phyloP scores from a whole-genome alignment of 257 asterid species.

The Salvia rosmarinus region DNA sequence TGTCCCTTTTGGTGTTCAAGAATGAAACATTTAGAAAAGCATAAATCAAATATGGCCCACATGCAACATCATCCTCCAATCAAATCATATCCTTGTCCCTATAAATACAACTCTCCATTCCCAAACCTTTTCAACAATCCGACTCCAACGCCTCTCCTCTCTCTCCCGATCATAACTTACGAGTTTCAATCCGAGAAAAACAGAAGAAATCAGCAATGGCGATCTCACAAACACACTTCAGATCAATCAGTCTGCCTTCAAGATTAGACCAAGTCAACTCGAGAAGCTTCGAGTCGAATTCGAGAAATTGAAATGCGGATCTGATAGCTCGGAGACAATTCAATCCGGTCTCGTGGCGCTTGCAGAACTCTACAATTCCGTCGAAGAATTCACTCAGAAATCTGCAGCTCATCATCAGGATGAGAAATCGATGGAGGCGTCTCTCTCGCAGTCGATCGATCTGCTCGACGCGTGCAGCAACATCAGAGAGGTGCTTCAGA shows the following conservation, averaged over 20 bases:
- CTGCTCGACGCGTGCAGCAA: conserved; percentile 52
- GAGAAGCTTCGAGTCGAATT: conserved; percentile 28
- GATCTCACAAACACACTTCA: conserved; percentile 25
- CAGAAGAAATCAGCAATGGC: conserved; percentile 37
- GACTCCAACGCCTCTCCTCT: not conserved
- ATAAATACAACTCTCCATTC: conserved; percentile 23
- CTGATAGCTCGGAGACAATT: conserved; percentile 35
- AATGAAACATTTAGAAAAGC: not conserved
- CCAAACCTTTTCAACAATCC: conserved; percentile 17
- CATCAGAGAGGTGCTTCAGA: conserved; percentile 42
- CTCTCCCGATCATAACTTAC: not conserved
- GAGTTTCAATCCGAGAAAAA: too few relatives aligned
- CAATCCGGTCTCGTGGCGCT: conserved; percentile 40
- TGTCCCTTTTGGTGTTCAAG: conserved; percentile 1
- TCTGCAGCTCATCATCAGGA: conserved; percentile 5
- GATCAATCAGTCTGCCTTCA: conserved; percentile 54
- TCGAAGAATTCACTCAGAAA: conserved; percentile 30
- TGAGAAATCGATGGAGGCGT: conserved; percentile 40
- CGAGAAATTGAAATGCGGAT: conserved; percentile 35
- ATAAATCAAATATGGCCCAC: conserved; percentile 12
- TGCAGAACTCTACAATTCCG: conserved; percentile 42
- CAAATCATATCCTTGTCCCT: conserved; percentile 4
- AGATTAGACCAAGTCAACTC: conserved; percentile 34
- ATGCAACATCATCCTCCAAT: not conserved
- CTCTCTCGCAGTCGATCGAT: conserved; percentile 40